Conservation (phyloP, 1,284 basidiomycete genomes). For the Hymenochaete sp. region DNA sequence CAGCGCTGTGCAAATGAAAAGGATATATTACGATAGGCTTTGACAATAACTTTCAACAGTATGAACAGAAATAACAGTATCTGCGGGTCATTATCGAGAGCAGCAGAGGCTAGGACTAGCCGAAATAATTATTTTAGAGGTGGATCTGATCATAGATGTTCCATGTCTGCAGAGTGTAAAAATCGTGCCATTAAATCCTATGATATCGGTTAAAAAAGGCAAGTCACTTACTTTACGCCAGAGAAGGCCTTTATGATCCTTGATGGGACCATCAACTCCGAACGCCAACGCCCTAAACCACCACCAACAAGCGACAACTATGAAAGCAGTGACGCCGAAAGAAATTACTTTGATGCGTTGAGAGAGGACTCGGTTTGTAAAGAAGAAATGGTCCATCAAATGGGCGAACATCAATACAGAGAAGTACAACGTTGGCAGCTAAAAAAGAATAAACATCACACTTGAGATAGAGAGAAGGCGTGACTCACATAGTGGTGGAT, state of each 20-base stretch:
- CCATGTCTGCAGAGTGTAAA: slow-evolving; percentile 12
- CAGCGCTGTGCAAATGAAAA: too few species aligned
- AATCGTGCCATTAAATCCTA: neutral
- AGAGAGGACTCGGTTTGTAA: slow-evolving; percentile 60
- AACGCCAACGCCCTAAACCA: slow-evolving; percentile 89
- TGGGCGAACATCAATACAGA: slow-evolving; percentile 88
- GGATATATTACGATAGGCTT: too few species aligned
- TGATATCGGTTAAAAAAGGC: neutral
- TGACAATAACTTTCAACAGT: too few species aligned
- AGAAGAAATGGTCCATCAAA: slow-evolving; percentile 87
- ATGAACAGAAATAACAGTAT: too few species aligned
- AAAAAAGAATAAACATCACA: slow-evolving; percentile 6
- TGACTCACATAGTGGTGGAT: slow-evolving; percentile 76
- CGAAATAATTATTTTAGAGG: slow-evolving; percentile 3
- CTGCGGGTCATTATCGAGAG: too few species aligned
- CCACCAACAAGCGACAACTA: slow-evolving; percentile 79
- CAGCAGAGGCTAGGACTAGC: too few species aligned
- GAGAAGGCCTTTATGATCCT: slow-evolving; percentile 65
- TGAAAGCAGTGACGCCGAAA: slow-evolving; percentile 54
- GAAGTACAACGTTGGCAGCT: slow-evolving; percentile 95
- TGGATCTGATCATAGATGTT: slow-evolving; percentile 18
- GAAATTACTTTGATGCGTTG: slow-evolving; percentile 59
- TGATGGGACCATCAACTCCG: slow-evolving; percentile 81
- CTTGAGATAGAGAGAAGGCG: neutral
- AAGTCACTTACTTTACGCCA: slow-evolving; percentile 69